Evolutionary conservation across 208 protist species (phyloP).

Genomic region (Leishmania guyanensis): DNA sequence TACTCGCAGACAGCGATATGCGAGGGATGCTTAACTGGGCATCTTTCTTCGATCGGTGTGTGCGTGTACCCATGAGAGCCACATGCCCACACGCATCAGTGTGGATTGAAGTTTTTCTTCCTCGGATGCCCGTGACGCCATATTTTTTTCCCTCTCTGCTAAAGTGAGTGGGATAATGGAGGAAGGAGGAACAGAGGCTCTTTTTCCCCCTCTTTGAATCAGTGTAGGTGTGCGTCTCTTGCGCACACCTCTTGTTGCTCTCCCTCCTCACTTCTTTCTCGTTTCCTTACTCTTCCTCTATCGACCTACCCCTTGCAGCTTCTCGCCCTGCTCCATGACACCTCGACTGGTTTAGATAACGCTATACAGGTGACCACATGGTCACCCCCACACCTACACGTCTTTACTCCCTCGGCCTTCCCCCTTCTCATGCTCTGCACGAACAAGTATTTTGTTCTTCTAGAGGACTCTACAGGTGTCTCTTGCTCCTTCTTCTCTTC

Average conservation of each 20-base stretch:
- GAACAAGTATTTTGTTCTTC: too few species aligned
- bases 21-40: not conserved
- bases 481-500: too few species aligned
- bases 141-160: not conserved
- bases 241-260: not conserved
- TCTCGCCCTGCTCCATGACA: too few species aligned
- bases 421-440: too few species aligned
- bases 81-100: not conserved
- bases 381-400: too few species aligned
- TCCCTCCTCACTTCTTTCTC: not conserved
- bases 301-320: too few species aligned
- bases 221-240: not conserved
- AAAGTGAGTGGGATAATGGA: not conserved
- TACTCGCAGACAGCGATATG: not conserved
- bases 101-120: not conserved
- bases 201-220: not conserved
- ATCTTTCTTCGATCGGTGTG: not conserved
- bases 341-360: too few species aligned
- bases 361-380: too few species aligned
- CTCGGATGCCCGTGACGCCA: not conserved
- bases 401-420: too few species aligned
- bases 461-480: too few species aligned
- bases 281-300: too few species aligned
- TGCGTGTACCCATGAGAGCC: not conserved
- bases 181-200: not conserved